Evolutionary conservation across 805 yeast genomes (phyloP).

Genomic region (Cephaloascus fragrans): DNA sequence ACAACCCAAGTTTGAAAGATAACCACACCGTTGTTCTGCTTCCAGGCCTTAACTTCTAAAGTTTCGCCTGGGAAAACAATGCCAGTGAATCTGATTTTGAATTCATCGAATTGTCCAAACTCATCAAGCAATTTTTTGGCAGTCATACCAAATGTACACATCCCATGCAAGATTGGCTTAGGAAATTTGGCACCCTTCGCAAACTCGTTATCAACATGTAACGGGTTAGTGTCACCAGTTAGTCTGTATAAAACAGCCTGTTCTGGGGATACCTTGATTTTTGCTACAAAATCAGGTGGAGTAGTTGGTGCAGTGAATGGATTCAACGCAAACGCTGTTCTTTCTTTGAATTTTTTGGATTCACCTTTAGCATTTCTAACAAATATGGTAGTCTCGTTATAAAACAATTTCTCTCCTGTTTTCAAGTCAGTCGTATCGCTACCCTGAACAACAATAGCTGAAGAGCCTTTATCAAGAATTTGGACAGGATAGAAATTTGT

Average conservation of each 20-base stretch:
- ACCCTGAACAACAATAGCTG: conserved; percentile 70
- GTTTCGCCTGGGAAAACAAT: conserved; percentile 94
- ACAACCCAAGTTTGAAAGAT: conserved; percentile 75
- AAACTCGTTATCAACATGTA: conserved; percentile 87
- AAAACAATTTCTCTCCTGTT: conserved; percentile 62
- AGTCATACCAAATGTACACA: conserved; percentile 77
- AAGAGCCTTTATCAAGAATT: conserved; percentile 75
- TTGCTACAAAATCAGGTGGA: conserved; percentile 57
- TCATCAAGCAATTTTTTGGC: conserved; percentile 69
- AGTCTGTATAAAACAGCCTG: conserved; percentile 87
- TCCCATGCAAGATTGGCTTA: conserved; percentile 86
- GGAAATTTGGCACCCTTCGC: conserved; percentile 84
- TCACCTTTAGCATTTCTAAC: conserved; percentile 64
- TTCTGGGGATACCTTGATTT: conserved; percentile 50
- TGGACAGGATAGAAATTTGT: conserved; percentile 64
- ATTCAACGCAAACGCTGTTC: conserved; percentile 53
- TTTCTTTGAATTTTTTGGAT: conserved; percentile 38
- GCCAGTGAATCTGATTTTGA: conserved; percentile 85
- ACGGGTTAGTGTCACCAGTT: conserved; percentile 91
- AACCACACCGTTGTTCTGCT: conserved; percentile 51
- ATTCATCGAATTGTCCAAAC: conserved; percentile 73
- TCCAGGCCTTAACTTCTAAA: conserved; percentile 77
- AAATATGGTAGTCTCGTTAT: conserved; percentile 79
- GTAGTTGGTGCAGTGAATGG: conserved; percentile 53
- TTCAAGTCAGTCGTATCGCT: conserved; percentile 57